These are phyloP conservation scores for Candida berthetii DNA, from an alignment of 805 yeast species.

Conservation along the genomic window DNA sequence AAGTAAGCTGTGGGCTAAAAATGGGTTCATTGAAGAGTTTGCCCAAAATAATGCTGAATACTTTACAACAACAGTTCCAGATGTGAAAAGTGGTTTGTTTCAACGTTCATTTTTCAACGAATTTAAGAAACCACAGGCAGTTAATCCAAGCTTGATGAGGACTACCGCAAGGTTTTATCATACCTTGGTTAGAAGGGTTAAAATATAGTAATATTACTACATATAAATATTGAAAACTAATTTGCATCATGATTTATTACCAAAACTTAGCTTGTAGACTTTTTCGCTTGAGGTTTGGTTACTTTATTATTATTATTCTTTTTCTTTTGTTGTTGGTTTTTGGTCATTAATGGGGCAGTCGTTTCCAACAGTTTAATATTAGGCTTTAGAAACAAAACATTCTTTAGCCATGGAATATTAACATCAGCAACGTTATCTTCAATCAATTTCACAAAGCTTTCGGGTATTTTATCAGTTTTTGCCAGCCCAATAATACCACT, in stretches of 20 bases:
- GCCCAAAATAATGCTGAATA: too few relatives aligned
- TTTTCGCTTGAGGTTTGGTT: neutral
- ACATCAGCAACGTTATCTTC: conserved; percentile 26
- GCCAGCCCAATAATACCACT: conserved; percentile 26
- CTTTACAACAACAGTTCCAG: neutral
- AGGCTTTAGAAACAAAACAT: conserved; percentile 28
- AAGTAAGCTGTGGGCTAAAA: neutral
- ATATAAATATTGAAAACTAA: neutral
- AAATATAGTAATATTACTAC: neutral
- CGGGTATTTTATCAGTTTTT: conserved; percentile 12
- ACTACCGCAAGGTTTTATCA: neutral
- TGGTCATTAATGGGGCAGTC: conserved; percentile 35
- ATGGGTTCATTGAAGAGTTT: neutral
- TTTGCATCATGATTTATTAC: too few relatives aligned
- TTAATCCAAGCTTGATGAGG: neutral
- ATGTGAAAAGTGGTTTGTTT: neutral
- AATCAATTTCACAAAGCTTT: conserved; percentile 20
- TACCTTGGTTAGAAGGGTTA: neutral
- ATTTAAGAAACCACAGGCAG: neutral
- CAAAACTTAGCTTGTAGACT: too few relatives aligned
- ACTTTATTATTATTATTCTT: neutral
- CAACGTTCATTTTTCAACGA: neutral
- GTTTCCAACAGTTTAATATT: conserved; percentile 38
- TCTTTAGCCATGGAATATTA: conserved; percentile 39
- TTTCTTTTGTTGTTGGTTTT: conserved; percentile 18